Evolutionary conservation across 2,329 filamentous ascomycete species (phyloP), one percentile per base, ranked within the genome.

Genomic region (Xylaria sp.): DNA sequence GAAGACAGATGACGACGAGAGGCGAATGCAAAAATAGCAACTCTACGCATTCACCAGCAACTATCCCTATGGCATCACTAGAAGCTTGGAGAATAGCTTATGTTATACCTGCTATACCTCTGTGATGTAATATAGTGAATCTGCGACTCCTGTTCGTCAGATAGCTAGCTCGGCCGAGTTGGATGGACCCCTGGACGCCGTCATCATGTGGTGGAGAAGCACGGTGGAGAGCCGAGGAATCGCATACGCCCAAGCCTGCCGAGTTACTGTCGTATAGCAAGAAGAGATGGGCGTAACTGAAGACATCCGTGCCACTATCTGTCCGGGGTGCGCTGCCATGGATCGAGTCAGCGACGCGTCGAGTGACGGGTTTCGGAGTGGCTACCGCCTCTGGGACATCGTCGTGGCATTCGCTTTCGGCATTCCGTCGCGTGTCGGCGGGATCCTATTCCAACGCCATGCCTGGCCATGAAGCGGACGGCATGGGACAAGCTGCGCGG

Each of bases 121-220:
- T 55, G 41, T 52, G 41, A 64, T 57, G 52, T 64, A 58, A 58
- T 9, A 56, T 13, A 39, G 54, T 23, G 18, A 20, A 23, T 56
- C 54, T 37, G 25, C 37, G 20, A 18, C 18, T 10, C 20, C 34
- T 57, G 20, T 25, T 57, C 25, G 55, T 41, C 56, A 60, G 41
- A 59, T n/a, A 28, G 18, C 20, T 20, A 50, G 57, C 57, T 46
- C 28, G 37, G 46, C 48, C 20, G 50, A 23, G 5, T 51, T 55
- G 23, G 34, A 39, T 34, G 48, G 6, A 31, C 13, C 63, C 51
- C 28, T 46, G 28, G 18, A 69, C 9, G 37, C 28, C 31, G 28
- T 52, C 52, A 62, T 63, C 46, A 63, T 9, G 18, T 46, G 23
- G 67, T 64, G 57, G 62, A 37, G 58, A 50, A 63, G 46, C 10